Conservation (phyloP, 2,329 filamentous ascomycete species). For the Neopestalotiopsis sp. region DNA sequence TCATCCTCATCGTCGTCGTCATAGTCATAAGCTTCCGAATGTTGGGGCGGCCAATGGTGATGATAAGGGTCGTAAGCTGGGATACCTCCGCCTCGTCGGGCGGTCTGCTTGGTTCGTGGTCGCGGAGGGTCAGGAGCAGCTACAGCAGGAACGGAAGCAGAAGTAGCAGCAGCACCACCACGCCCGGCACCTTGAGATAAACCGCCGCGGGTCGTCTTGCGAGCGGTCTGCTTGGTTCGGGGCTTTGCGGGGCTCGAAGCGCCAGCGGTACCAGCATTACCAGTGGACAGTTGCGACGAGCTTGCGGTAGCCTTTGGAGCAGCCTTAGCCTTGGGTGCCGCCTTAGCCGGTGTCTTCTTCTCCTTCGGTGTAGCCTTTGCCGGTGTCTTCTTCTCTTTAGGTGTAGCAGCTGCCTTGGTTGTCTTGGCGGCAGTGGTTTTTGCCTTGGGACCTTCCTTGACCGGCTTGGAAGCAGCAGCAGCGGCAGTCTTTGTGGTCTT, state of each 20-base stretch:
- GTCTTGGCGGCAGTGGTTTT: constrained; percentile 18
- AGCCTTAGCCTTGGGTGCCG: constrained; percentile 18
- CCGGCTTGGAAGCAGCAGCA: constrained; percentile 5
- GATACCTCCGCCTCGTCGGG: neutral
- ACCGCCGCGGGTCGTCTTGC: constrained; percentile 28
- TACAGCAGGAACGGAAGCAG: neutral
- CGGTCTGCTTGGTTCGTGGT: neutral
- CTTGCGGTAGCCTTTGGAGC: constrained; percentile 9
- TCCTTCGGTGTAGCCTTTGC: constrained; percentile 1
- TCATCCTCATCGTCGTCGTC: neutral
- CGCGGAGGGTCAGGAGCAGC: neutral
- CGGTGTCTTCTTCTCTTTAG: constrained; percentile 1
- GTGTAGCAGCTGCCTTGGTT: constrained; percentile 8
- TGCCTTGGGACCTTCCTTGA: constrained; percentile 6
- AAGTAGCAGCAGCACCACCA: neutral
- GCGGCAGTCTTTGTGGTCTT: constrained; percentile 3
- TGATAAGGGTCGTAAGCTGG: constrained; percentile 12
- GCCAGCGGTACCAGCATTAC: constrained; percentile 21
- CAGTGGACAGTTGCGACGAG: constrained; percentile 17
- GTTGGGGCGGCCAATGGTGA: neutral
- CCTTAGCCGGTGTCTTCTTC: constrained; percentile 21
- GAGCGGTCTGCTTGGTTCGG: constrained; percentile 31
- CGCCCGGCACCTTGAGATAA: constrained; percentile 21
- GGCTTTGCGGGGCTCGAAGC: constrained; percentile 10
- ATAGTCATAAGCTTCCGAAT: neutral